Evolutionary conservation across 148 eudicot species (phyloP), one percentile per base, ranked within the genome.

Genomic region (Diospyros lotus): DNA sequence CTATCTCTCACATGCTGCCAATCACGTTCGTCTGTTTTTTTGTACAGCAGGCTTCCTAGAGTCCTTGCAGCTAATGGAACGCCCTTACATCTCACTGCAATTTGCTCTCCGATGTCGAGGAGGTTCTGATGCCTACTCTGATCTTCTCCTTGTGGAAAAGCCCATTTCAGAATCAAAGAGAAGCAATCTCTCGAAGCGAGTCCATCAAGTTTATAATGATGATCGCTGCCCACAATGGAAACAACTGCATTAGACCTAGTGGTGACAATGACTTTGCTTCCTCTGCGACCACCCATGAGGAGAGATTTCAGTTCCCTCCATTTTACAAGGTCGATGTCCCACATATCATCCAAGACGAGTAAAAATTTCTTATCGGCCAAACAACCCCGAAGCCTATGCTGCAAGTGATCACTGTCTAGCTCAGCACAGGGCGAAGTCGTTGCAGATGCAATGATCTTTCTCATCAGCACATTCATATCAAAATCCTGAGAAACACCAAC

Each of bases 11-110:
- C 15, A 44, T 1, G 8, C 55, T 13, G 40, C 73, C 73, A 71
- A 2, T 71, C 63, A 0, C 9, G 55, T 18, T 71, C 74, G 13
- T 56, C 64, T 2, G 51, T 1, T 56, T 71, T 15, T 39, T 15
- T 41, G 28, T 40, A 14, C 74, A 71, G 2, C 2, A 71, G 12
- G 38, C 74, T 51, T 54, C 74, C 52, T 1, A 71, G 63, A 12
- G 64, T 56, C 3, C 3, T 71, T 0, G 74, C 74, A 41, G 51
- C 74, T 56, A 55, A 71, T 41, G 62, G 74, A 10, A 55, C 71
- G 9, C 71, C 71, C 56, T 56, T 15, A 50, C 71, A 67, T 41
- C 42, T 67, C 41, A 46, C 50, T 44, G 38, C 72, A 38, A 51
- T 52, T 8, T 53, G 45, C 11, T 56, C 9, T 1, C 73, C 73